phyloP scores from a whole-genome alignment of 441 rosid species.

The Mallotus repandus region DNA sequence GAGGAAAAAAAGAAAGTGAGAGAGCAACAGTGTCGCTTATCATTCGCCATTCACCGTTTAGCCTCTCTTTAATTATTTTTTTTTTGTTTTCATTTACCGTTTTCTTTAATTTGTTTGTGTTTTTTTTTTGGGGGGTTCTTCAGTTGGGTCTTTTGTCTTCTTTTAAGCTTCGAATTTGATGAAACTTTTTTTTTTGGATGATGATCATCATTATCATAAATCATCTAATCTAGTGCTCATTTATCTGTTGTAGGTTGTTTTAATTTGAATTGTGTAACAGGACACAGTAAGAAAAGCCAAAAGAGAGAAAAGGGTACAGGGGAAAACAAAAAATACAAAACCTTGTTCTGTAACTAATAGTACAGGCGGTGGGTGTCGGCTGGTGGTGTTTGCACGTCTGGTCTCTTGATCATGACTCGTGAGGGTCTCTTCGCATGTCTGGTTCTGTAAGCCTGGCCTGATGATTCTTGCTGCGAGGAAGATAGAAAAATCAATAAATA shows the following conservation, averaged over 20 bases:
- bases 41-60: slow-evolving; percentile 9
- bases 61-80: neutral
- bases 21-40: neutral
- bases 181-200: neutral
- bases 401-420: slow-evolving; percentile 39
- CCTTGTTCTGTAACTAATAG: slow-evolving; percentile 14
- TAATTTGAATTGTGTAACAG: too few relatives aligned
- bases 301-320: neutral
- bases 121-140: neutral
- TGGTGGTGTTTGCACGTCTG: slow-evolving; percentile 34
- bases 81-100: slow-evolving; percentile 7
- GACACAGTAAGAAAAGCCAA: neutral
- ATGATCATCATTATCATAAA: neutral
- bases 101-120: neutral
- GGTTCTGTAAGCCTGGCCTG: slow-evolving; percentile 18
- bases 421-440: slow-evolving; percentile 29
- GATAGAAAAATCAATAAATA: slow-evolving; percentile 1
- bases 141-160: slow-evolving; percentile 19
- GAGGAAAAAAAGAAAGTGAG: neutral
- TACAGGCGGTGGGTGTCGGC: slow-evolving; percentile 4
- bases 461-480: slow-evolving; percentile 25
- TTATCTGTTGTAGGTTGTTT: neutral
- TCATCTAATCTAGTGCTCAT: slow-evolving; percentile 4
- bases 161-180: slow-evolving; percentile 20
- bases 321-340: slow-evolving; percentile 22